Base-by-base conservation (phyloP, 495 filamentous ascomycete genomes). In the Neurospora intermedia region DNA sequence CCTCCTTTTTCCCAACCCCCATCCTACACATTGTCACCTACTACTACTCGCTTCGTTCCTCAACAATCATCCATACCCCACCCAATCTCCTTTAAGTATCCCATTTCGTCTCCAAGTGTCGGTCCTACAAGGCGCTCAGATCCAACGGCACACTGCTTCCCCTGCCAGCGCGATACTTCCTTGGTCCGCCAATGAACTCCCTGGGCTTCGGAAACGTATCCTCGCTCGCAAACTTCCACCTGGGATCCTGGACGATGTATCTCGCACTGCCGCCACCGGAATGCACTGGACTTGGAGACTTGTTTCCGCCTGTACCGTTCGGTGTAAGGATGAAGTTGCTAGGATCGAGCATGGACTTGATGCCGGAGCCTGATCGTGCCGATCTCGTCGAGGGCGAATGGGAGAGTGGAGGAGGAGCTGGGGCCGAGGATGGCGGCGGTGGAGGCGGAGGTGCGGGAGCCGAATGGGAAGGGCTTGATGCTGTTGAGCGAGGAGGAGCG, bases 111-210 rank as follows among this genome's bases (percentile, higher is more conserved):
- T 27, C 23, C 20, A 27, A 5, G 2, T 59, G 20, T 23, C 48
- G 23, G 48, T 59, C 48, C 48, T 59, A 84, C 72, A 85, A 76
- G 13, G 80, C 80, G 73, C 84, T 88, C 78, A 99, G 82, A 84
- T 99, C 93, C 78, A 98, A 85, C 48, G 96, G 96, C 48, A 99
- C 94, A 84, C 92, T 97, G 82, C 93, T 97, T 31, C 93, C 95
- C 79, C 94, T 87, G 10, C 96, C 96, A 38, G 95, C 96, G 48
- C 94, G 86, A 82, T 99, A 99, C 76, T 89, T 87, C 78, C 92
- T 93, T 43, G 84, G 80, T 40, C 85, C 89, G 4, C 92, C 92
- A 9, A 84, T 80, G 78, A 96, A 98, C 3, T 89, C 88, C 73
- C 94, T 86, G 59, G 96, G 95, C 77, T 92, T 94, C 2, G 96